Evolutionary conservation across 1,284 basidiomycete genomes (phyloP), one percentile per base, ranked within the genome.

Genomic region (Abortiporus biennis): DNA sequence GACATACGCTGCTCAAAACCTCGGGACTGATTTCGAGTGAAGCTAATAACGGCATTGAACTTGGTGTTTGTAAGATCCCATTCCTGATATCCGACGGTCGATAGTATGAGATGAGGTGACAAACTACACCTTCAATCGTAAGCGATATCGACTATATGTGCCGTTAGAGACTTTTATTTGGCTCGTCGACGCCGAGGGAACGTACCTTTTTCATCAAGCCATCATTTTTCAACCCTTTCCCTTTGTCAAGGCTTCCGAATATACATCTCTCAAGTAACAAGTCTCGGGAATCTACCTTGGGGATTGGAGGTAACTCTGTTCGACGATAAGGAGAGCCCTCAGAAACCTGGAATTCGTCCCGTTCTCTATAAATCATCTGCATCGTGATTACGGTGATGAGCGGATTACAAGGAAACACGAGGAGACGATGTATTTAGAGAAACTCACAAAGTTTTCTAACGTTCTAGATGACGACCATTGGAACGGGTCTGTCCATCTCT

Each of bases 201-300:
- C 39, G 12, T n/a, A 50, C 54, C 53, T 56, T 56, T 45, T 56
- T 56, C 51, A 56, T 54, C 29, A 56, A 42, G 4, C 54, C 54
- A 42, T 56, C 42, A 17, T 47, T 38, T 48, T 56, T 56, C 31
- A 56, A 38, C 16, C 52, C 53, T 32, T 45, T 50, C 16, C 54
- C 54, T 38, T 49, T 54, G 37, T 51, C 52, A 53, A 53, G 54
- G 40, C 53, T 54, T 2, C 53, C 54, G 23, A 52, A 49, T 20
- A 55, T 54, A 44, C 46, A 48, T 31, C 49, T 43, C 41, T 55
- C 54, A 13, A 54, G 49, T 15, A 52, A 50, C 1, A 47, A 38
- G 33, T 55, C 52, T 15, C n/a, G 34, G 1, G 35, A 19, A 9
- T 47, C 47, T 29, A 8, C 19, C 43, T 35, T 4, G 39, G 32